Evolutionary conservation across 2,329 filamentous ascomycete species (phyloP).

Genomic region (Fusarium abutilonis): DNA sequence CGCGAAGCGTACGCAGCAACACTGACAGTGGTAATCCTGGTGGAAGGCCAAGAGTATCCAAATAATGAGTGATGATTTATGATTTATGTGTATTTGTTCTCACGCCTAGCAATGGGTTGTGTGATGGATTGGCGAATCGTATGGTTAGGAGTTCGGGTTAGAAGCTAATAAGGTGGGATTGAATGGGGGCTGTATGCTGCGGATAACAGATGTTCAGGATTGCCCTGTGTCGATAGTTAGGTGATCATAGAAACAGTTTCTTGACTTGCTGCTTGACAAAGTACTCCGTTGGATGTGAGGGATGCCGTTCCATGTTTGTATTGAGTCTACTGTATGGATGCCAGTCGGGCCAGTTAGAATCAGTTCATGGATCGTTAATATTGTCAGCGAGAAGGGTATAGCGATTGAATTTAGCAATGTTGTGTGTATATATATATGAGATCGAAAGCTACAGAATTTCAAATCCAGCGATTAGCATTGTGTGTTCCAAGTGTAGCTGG

Average conservation of each 20-base stretch:
- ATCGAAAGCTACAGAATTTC: too few species aligned
- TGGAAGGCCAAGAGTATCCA: constrained; percentile 60
- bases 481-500: too few species aligned
- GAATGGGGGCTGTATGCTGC: constrained; percentile 18
- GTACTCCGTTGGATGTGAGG: neutral
- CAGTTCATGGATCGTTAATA: constrained; percentile 13
- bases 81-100: constrained; percentile 30
- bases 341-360: constrained; percentile 1
- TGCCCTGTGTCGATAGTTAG: constrained; percentile 9
- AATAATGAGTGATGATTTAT: constrained; percentile 53
- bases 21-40: constrained; percentile 75
- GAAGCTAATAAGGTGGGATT: constrained; percentile 2
- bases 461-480: too few species aligned
- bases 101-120: constrained; percentile 15
- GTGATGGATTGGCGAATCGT: constrained; percentile 11
- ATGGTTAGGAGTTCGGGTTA: constrained; percentile 18
- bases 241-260: constrained; percentile 11
- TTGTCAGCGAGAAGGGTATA: neutral
- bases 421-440: too few species aligned
- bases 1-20: constrained; percentile 80
- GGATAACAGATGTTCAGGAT: constrained; percentile 12
- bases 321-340: neutral
- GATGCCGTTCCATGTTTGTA: constrained; percentile 6
- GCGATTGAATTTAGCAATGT: too few species aligned
- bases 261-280: constrained; percentile 7